Evolutionary conservation across 805 yeast species (phyloP).

Genomic region (Nakazawaea populi): DNA sequence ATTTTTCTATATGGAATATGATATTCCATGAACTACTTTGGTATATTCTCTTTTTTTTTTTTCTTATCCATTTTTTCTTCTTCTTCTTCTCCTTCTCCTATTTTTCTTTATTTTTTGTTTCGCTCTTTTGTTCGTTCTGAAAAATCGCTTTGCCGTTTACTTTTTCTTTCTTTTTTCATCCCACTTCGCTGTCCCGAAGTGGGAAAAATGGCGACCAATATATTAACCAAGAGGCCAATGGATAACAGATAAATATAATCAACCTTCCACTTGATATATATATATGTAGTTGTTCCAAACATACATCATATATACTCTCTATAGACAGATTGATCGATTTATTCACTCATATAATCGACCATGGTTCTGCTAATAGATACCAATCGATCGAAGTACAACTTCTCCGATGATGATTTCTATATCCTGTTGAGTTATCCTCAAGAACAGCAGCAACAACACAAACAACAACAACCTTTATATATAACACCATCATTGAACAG

Average conservation of each 20-base stretch:
- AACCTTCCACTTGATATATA: background rate
- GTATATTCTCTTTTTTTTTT: background rate
- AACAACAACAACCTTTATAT: background rate
- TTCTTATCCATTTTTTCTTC: too few relatives aligned
- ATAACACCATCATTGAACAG: conserved; percentile 10
- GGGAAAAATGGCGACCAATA: too few relatives aligned
- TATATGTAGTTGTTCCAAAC: background rate
- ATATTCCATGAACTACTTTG: background rate
- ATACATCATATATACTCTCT: too few relatives aligned
- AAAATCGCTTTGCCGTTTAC: background rate
- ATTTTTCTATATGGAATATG: too few relatives aligned
- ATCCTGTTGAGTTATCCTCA: conserved; percentile 2
- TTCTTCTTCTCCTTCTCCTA: background rate
- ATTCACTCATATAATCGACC: too few relatives aligned
- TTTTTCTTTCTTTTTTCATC: background rate
- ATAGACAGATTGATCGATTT: too few relatives aligned
- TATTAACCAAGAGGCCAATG: too few relatives aligned
- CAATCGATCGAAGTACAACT: background rate
- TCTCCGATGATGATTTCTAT: conserved; percentile 1
- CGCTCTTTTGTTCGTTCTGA: background rate
- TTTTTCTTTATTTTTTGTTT: background rate
- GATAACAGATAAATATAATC: background rate
- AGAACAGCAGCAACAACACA: background rate
- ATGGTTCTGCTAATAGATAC: too few relatives aligned
- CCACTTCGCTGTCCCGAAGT: too few relatives aligned